These are phyloP conservation scores for Fusarium setosum DNA, from an alignment of 2,329 filamentous ascomycete genomes.

Conservation along the genomic window DNA sequence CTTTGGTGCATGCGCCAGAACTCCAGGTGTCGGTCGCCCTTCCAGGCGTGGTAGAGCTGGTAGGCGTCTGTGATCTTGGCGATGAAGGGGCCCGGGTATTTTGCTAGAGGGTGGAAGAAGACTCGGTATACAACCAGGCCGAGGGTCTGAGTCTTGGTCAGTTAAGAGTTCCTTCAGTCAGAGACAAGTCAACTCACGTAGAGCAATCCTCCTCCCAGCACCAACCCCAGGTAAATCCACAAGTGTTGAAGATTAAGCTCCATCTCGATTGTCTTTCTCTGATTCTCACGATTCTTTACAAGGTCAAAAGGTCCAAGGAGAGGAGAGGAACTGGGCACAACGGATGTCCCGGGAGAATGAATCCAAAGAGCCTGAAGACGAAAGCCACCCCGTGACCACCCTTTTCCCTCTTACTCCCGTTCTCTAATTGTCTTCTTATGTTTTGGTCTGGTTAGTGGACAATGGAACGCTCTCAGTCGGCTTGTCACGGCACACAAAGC, in stretches of 20 bases:
- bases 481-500: conserved; percentile 43
- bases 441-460: conserved; percentile 22
- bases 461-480: conserved; percentile 38
- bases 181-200: conserved; percentile 53
- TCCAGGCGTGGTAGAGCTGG: conserved; percentile 79
- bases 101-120: conserved; percentile 72
- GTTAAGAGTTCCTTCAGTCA: not conserved
- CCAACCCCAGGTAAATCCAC: conserved; percentile 53
- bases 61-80: conserved; percentile 73
- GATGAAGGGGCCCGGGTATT: conserved; percentile 72
- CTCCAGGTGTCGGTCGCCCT: conserved; percentile 79
- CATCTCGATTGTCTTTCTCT: conserved; percentile 36
- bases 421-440: conserved; percentile 20
- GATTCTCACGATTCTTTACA: not conserved
- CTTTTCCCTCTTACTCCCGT: conserved; percentile 9
- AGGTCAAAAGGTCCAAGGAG: not conserved
- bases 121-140: conserved; percentile 65
- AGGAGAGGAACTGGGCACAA: conserved; percentile 2
- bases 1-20: conserved; percentile 76
- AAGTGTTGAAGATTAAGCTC: conserved; percentile 49
- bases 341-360: conserved; percentile 14
- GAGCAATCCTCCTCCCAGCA: conserved; percentile 49
- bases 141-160: conserved; percentile 47
- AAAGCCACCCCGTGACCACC: conserved; percentile 30
- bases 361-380: conserved; percentile 7